These are phyloP conservation scores for Corylus americana DNA, from an alignment of 306 rosid genomes.

Conservation along the genomic window DNA sequence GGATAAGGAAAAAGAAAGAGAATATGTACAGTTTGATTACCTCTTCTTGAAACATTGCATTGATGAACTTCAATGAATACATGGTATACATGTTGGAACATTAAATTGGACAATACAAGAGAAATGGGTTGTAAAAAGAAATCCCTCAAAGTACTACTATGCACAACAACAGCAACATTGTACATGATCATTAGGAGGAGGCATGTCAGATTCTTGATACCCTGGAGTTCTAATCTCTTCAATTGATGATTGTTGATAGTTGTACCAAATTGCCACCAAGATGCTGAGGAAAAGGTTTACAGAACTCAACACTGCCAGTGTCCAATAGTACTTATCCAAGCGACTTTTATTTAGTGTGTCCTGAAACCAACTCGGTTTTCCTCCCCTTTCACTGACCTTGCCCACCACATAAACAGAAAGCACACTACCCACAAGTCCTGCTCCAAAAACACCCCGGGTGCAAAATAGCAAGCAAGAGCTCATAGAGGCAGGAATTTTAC, in stretches of 20 bases:
- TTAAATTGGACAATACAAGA: too few relatives aligned
- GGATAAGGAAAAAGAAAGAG: too few relatives aligned
- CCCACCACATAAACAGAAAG: too few relatives aligned
- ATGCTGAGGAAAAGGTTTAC: slow-evolving; percentile 11
- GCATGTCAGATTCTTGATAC: too few relatives aligned
- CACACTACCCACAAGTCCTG: slow-evolving; percentile 29
- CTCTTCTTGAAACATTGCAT: background rate
- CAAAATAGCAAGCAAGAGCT: background rate
- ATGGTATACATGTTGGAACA: too few relatives aligned
- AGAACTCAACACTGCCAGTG: slow-evolving; percentile 22
- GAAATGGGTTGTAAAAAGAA: too few relatives aligned
- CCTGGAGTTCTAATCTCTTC: too few relatives aligned
- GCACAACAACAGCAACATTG: too few relatives aligned
- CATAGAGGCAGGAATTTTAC: background rate
- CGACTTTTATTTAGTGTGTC: slow-evolving; percentile 34
- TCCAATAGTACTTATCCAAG: slow-evolving; percentile 37
- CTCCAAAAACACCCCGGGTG: slow-evolving; percentile 19
- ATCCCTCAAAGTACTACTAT: too few relatives aligned
- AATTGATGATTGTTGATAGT: background rate
- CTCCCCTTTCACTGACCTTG: too few relatives aligned
- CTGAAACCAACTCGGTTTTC: slow-evolving; percentile 31
- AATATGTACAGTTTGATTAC: too few relatives aligned
- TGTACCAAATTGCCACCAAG: slow-evolving; percentile 14
- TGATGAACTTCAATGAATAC: background rate
- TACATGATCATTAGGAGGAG: too few relatives aligned